A percentile compares a stretch with the other conserved stretches of the same genome.
phyloP scores from a whole-genome alignment of 2,329 filamentous ascomycete genomes.

The Thermothelomyces thermophilus region DNA sequence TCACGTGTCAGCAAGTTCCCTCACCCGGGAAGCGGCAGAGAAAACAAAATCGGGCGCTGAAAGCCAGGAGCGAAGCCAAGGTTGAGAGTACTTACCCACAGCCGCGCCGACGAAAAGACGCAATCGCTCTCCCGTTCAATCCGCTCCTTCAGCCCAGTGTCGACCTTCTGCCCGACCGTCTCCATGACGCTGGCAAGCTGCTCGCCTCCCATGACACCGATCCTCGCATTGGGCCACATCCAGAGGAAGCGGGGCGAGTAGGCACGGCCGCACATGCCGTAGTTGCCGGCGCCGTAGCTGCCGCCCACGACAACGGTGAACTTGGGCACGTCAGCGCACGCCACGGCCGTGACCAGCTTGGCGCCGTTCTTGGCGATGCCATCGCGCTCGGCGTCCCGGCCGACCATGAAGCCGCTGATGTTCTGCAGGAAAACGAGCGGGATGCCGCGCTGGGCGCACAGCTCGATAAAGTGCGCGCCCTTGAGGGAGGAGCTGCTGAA shows the following conservation, averaged over 20 bases:
- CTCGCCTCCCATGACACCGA: constrained; percentile 93
- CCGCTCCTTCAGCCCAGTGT: constrained; percentile 71
- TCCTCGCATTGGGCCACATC: constrained; percentile 97
- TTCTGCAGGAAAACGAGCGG: constrained; percentile 93
- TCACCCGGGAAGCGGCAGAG: too few species aligned
- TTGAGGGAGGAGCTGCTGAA: constrained; percentile 87
- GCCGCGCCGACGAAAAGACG: constrained; percentile 75
- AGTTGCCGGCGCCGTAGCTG: constrained; percentile 91
- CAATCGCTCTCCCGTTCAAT: constrained; percentile 90
- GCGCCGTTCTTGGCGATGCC: constrained; percentile 98
- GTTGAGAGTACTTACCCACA: constrained; percentile 61
- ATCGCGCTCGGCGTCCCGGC: constrained; percentile 81
- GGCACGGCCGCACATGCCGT: constrained; percentile 95
- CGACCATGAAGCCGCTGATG: constrained; percentile 98
- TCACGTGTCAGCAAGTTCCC: constrained; percentile 12
- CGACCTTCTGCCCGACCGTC: constrained; percentile 76
- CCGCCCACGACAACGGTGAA: constrained; percentile 95
- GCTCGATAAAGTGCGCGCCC: constrained; percentile 93
- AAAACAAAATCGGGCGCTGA: constrained; percentile 7
- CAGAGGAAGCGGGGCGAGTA: constrained; percentile 88
- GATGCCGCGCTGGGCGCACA: constrained; percentile 83
- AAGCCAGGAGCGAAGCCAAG: too few species aligned
- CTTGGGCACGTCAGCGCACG: constrained; percentile 90
- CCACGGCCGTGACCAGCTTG: constrained; percentile 91
- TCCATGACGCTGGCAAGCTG: constrained; percentile 92